Evolutionary conservation across 1,139 yeast genomes (phyloP).

Genomic region (Saccharomyces hybrid): DNA sequence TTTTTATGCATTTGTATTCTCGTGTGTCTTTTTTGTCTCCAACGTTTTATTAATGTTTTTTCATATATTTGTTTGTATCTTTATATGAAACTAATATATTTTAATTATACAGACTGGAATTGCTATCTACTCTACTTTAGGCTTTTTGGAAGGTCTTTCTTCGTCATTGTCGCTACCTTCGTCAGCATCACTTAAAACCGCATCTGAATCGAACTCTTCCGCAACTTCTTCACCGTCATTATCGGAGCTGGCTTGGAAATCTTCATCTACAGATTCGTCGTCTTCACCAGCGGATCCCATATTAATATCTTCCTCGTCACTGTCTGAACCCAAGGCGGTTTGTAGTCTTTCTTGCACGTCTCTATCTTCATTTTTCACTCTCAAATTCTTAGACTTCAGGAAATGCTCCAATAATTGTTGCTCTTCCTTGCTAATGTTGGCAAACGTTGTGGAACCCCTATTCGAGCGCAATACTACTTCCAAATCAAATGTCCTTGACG

Average conservation of each 20-base stretch:
- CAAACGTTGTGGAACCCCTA: constrained; percentile 70
- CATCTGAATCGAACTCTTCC: constrained; percentile 83
- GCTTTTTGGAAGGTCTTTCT: constrained; percentile 32
- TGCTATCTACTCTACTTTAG: constrained; percentile 23
- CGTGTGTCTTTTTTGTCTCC: not conserved
- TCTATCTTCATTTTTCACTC: constrained; percentile 82
- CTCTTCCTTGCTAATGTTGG: constrained; percentile 85
- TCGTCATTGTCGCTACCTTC: constrained; percentile 38
- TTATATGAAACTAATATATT: not conserved
- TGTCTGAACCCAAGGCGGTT: constrained; percentile 65
- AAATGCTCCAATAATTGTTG: constrained; percentile 70
- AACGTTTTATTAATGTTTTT: not conserved
- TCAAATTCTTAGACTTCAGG: constrained; percentile 68
- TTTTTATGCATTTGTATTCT: not conserved
- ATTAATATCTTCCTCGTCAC: constrained; percentile 56
- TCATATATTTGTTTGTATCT: not conserved
- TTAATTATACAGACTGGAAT: constrained; percentile 1
- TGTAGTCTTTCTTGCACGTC: constrained; percentile 77
- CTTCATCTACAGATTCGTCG: constrained; percentile 62
- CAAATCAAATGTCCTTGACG: constrained; percentile 88
- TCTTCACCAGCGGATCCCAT: constrained; percentile 73
- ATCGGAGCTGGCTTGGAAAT: constrained; percentile 53
- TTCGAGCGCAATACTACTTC: constrained; percentile 65
- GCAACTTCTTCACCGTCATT: constrained; percentile 59
- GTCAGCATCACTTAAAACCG: constrained; percentile 39